Percentiles rank a stretch among this genome's conserved stretches.
These are phyloP conservation scores for Sphenostylis stenocarpa DNA, from an alignment of 306 rosid genomes.

Conservation along the genomic window DNA sequence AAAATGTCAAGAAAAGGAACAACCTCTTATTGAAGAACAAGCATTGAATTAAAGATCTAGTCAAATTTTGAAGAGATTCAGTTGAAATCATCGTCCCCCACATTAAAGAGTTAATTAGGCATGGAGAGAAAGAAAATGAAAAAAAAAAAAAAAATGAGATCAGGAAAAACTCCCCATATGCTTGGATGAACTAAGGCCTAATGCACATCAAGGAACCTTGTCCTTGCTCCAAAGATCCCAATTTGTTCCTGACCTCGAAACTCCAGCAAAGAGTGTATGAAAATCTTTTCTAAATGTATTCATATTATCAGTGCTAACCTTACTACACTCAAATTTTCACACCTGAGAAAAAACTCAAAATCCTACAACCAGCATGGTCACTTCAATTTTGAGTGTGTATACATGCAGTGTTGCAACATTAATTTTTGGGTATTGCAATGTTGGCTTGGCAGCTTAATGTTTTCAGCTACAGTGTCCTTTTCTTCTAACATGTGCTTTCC, in stretches of 20 bases:
- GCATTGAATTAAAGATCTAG: not conserved
- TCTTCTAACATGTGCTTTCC: not conserved
- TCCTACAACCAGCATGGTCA: not conserved
- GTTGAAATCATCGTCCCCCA: not conserved
- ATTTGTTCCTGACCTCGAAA: not conserved
- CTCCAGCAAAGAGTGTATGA: not conserved
- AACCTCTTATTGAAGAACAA: not conserved
- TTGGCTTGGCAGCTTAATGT: not conserved
- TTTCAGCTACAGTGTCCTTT: not conserved
- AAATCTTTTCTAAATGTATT: not conserved
- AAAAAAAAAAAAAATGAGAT: not conserved
- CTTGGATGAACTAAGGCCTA: not conserved
- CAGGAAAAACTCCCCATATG: not conserved
- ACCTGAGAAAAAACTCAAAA: not conserved
- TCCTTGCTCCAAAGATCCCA: not conserved
- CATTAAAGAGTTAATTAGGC: not conserved
- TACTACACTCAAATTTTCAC: not conserved
- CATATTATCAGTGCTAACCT: not conserved
- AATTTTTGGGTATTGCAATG: not conserved
- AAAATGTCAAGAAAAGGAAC: not conserved
- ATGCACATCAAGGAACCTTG: not conserved
- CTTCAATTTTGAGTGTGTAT: not conserved
- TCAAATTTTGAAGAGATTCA: not conserved
- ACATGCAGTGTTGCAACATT: not conserved
- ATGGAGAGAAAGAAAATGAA: not conserved